phyloP scores from a whole-genome alignment of 2,329 filamentous ascomycete species.

The Mollisia scopiformis region DNA sequence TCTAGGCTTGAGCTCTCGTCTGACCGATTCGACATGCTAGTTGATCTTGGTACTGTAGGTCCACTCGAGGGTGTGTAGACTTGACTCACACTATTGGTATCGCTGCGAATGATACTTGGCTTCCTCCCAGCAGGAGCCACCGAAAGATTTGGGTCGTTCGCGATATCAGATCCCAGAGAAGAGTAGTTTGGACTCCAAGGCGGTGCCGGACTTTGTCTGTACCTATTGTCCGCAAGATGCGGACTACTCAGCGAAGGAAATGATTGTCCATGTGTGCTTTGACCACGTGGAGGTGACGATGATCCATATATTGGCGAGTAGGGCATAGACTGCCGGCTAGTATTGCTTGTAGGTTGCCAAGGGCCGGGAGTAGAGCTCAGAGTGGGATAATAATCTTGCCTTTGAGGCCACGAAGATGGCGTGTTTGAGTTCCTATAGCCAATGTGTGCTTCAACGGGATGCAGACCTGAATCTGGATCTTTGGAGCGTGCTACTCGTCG shows the following conservation, averaged over 20 bases:
- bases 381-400: background rate
- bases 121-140: background rate
- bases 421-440: background rate
- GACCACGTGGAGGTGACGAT: background rate
- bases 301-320: background rate
- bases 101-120: background rate
- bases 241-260: background rate
- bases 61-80: background rate
- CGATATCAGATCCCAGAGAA: background rate
- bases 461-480: background rate
- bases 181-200: background rate
- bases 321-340: background rate
- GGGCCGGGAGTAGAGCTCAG: background rate
- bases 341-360: background rate
- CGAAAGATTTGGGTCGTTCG: background rate
- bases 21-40: background rate
- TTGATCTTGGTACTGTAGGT: background rate
- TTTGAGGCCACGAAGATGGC: background rate
- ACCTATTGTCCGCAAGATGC: background rate
- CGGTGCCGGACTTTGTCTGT: background rate
- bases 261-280: background rate
- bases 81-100: background rate
- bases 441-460: background rate
- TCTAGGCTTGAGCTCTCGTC: constrained; percentile 6
- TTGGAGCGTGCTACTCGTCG: background rate